Evolutionary conservation across 441 rosid species (phyloP).

Genomic region (Flueggea neowawraea): DNA sequence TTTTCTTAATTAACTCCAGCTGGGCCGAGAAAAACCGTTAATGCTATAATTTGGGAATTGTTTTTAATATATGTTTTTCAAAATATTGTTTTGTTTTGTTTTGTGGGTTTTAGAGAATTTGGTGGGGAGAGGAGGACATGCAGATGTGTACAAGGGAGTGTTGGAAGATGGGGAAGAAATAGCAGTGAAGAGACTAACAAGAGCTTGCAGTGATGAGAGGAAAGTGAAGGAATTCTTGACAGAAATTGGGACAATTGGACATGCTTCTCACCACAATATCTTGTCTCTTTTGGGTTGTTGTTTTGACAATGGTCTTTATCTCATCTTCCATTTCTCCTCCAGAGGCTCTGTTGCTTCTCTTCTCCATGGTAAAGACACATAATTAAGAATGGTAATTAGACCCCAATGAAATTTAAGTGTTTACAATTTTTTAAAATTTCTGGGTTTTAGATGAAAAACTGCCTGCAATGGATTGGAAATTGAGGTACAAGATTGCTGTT

Average conservation of each 20-base stretch:
- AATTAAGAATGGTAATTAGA: background rate
- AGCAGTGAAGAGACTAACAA: constrained; percentile 87
- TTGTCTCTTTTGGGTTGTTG: constrained; percentile 84
- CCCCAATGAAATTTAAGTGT: background rate
- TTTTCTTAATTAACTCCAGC: background rate
- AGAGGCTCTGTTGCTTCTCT: constrained; percentile 89
- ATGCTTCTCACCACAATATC: constrained; percentile 83
- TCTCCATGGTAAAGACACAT: constrained; percentile 62
- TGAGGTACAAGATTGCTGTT: constrained; percentile 68
- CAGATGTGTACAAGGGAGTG: constrained; percentile 87
- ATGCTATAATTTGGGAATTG: background rate
- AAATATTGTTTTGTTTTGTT: background rate
- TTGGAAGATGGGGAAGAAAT: constrained; percentile 52
- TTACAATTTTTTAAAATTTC: background rate
- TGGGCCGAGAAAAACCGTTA: background rate
- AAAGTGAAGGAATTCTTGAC: constrained; percentile 89
- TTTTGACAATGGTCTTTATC: constrained; percentile 84
- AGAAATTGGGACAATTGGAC: constrained; percentile 96
- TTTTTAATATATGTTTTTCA: no score
- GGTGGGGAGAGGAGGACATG: constrained; percentile 94
- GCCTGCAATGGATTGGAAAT: constrained; percentile 67
- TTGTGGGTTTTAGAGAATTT: constrained; percentile 50
- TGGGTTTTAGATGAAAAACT: constrained; percentile 42
- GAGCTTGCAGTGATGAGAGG: constrained; percentile 70
- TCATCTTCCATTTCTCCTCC: constrained; percentile 81